These are phyloP conservation scores for Phytophthora pisi DNA, from an alignment of 352 stramenopile genomes.

Conservation along the genomic window DNA sequence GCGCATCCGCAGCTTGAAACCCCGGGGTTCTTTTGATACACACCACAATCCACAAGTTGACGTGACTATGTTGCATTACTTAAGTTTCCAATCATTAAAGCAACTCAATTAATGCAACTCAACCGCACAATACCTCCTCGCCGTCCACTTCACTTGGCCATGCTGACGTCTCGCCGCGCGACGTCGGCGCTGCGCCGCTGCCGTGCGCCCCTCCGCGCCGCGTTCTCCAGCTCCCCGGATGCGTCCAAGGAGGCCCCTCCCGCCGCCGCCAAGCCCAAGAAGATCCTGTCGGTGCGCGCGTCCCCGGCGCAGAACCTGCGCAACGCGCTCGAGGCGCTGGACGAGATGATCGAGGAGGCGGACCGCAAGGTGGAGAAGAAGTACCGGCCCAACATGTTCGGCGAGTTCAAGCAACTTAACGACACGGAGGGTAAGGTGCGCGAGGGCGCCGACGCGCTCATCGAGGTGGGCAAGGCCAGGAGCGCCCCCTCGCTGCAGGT, in stretches of 20 bases:
- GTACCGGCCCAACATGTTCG: slow-evolving; percentile 89
- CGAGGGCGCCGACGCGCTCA: slow-evolving; percentile 53
- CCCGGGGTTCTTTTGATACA: too few relatives aligned
- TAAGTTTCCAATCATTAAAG: not conserved
- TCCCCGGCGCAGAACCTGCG: slow-evolving; percentile 77
- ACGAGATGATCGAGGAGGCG: slow-evolving; percentile 84
- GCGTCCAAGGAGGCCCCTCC: not conserved
- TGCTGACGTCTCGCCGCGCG: slow-evolving; percentile 20
- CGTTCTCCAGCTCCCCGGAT: slow-evolving; percentile 17
- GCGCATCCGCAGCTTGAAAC: not conserved
- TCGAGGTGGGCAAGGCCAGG: slow-evolving; percentile 63
- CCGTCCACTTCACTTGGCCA: slow-evolving; percentile 8
- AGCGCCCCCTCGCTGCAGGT: slow-evolving; percentile 62
- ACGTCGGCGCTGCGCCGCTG: slow-evolving; percentile 24
- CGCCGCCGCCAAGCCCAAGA: slow-evolving; percentile 31
- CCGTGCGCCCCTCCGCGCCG: slow-evolving; percentile 6
- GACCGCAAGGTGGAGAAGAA: slow-evolving; percentile 87
- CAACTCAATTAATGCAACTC: slow-evolving; percentile 13
- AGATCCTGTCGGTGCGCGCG: slow-evolving; percentile 36
- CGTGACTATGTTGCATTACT: slow-evolving; percentile 1
- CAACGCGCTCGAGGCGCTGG: slow-evolving; percentile 74
- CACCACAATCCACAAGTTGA: not conserved
- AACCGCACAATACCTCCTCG: slow-evolving; percentile 3
- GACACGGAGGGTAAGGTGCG: slow-evolving; percentile 84
- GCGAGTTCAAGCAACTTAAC: slow-evolving; percentile 90